A percentile compares a stretch with the other conserved stretches of the same genome.
Evolutionary conservation across 192 early-diverging fungal species (phyloP).

Genomic region (Linnemannia hyalina): DNA sequence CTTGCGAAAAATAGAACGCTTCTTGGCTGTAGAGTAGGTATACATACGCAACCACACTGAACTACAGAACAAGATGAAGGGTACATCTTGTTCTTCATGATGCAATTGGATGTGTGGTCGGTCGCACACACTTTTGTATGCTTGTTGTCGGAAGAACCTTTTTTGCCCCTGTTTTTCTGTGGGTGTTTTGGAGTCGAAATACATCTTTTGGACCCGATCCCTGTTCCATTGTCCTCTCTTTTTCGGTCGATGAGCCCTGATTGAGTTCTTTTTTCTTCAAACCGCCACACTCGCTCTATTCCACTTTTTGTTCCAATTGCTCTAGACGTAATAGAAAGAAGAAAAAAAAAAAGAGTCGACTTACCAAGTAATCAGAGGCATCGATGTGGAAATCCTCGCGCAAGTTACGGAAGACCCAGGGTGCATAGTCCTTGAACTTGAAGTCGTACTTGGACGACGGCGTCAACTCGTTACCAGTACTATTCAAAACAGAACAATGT

Average conservation of each 20-base stretch:
- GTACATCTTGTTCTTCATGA: neutral
- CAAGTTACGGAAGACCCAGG: slow-evolving; percentile 95
- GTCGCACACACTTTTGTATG: neutral
- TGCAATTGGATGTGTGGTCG: neutral
- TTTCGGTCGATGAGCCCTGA: neutral
- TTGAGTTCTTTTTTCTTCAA: neutral
- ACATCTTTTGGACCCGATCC: neutral
- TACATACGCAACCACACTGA: neutral
- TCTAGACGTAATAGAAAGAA: neutral
- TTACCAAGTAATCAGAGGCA: slow-evolving; percentile 92
- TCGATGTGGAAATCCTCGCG: slow-evolving; percentile 91
- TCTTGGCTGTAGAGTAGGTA: neutral
- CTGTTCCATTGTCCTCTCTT: neutral
- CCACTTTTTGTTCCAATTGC: neutral
- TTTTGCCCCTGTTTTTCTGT: neutral
- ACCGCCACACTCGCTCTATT: neutral
- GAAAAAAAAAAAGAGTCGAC: neutral
- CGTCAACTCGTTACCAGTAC: slow-evolving; percentile 94
- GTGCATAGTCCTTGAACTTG: slow-evolving; percentile 99
- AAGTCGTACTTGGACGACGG: slow-evolving; percentile 96
- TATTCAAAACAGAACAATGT: slow-evolving; percentile 27
- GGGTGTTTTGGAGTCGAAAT: neutral
- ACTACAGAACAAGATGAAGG: neutral
- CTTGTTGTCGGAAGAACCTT: neutral
- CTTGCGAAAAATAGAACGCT: slow-evolving; percentile 30